A percentile compares a stretch with the other conserved stretches of the same genome.
Conservation (phyloP, 768 basidiomycete species). For the Auricularia cornea region DNA sequence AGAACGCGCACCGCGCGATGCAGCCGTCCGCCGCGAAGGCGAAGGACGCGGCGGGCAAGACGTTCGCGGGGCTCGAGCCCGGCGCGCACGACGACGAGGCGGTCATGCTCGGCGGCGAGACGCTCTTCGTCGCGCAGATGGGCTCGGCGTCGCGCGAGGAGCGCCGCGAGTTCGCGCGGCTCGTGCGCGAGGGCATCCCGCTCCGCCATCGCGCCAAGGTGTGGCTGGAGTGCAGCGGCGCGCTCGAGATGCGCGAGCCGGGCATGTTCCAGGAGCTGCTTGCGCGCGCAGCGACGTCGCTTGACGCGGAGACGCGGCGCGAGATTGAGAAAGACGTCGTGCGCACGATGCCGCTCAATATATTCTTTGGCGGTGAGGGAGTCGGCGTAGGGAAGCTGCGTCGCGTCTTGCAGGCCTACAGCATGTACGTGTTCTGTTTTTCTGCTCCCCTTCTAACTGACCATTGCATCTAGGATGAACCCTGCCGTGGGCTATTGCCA, state of each 20-base stretch:
- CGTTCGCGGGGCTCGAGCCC: conserved; percentile 61
- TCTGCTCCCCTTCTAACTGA: not conserved
- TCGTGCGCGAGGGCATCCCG: conserved; percentile 84
- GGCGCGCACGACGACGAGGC: conserved; percentile 44
- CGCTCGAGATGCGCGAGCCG: conserved; percentile 84
- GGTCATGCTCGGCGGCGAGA: conserved; percentile 32
- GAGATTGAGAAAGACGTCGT: conserved; percentile 98
- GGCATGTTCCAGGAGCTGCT: conserved; percentile 83
- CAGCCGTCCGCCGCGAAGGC: conserved; percentile 18
- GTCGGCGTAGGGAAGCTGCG: conserved; percentile 88
- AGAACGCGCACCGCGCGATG: conserved; percentile 29
- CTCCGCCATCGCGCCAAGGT: conserved; percentile 79
- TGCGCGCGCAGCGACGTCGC: conserved; percentile 34
- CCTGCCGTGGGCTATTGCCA: conserved; percentile 90
- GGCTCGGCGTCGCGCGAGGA: conserved; percentile 58
- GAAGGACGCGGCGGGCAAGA: conserved; percentile 27
- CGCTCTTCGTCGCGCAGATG: conserved; percentile 79
- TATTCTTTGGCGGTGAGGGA: conserved; percentile 97
- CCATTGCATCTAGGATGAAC: conserved; percentile 55
- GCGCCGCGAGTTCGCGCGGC: conserved; percentile 64
- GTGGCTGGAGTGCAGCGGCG: conserved; percentile 92
- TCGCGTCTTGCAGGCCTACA: conserved; percentile 85
- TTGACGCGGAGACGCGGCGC: conserved; percentile 21
- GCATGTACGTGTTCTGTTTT: conserved; percentile 48
- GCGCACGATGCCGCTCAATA: conserved; percentile 85